A percentile compares a stretch with the other conserved stretches of the same genome.
phyloP scores from a whole-genome alignment of 371 early-diverging fungal genomes.

The Aphelidium insulamus region DNA sequence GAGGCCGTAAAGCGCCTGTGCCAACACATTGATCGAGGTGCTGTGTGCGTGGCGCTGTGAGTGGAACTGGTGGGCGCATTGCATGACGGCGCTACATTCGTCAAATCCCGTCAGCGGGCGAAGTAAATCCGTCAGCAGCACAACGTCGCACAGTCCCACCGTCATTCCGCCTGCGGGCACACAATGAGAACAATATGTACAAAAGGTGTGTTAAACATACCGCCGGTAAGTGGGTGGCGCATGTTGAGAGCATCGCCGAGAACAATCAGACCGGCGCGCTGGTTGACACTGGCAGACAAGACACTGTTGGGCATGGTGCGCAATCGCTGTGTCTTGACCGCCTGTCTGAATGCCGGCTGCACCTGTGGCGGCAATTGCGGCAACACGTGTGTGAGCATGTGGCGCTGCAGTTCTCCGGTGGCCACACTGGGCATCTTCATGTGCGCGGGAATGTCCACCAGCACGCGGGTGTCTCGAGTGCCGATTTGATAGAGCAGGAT shows the following conservation, averaged over 20 bases:
- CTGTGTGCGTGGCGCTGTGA: conserved; percentile 54
- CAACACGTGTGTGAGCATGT: conserved; percentile 11
- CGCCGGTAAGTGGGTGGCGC: conserved; percentile 83
- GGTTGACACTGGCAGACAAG: conserved; percentile 40
- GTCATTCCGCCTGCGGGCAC: conserved; percentile 58
- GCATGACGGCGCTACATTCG: conserved; percentile 15
- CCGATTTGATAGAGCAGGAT: conserved; percentile 86
- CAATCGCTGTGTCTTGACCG: conserved; percentile 45
- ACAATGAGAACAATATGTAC: background rate
- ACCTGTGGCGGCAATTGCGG: conserved; percentile 5
- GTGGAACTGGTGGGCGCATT: conserved; percentile 34
- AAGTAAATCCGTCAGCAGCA: conserved; percentile 30
- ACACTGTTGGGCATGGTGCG: conserved; percentile 76
- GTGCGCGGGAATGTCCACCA: conserved; percentile 88
- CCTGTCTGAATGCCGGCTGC: conserved; percentile 31
- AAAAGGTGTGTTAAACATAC: conserved; percentile 3
- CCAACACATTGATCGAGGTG: conserved; percentile 60
- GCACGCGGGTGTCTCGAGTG: conserved; percentile 62
- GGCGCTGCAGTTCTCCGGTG: conserved; percentile 29
- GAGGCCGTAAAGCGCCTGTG: conserved; percentile 62
- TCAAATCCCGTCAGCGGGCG: conserved; percentile 18
- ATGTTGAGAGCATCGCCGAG: conserved; percentile 88
- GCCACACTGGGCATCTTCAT: conserved; percentile 40
- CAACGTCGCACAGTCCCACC: conserved; percentile 72
- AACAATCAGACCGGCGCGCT: conserved; percentile 41